Conservation (phyloP, 2,329 filamentous ascomycete species). For the Arthrobotrys sinensis region DNA sequence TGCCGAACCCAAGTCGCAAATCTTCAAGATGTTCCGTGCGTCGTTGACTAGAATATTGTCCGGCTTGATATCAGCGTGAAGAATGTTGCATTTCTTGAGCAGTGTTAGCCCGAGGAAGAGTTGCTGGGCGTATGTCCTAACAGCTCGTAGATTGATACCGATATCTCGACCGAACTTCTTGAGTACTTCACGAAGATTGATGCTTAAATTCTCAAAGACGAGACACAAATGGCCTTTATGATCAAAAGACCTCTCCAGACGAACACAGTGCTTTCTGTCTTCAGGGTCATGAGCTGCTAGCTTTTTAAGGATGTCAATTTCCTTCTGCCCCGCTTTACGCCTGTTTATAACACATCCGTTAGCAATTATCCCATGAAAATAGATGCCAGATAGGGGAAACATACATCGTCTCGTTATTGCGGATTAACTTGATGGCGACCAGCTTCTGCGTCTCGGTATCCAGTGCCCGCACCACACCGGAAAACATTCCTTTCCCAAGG, state of each 20-base stretch:
- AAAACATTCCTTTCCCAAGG: slow-evolving; percentile 95
- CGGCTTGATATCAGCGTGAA: slow-evolving; percentile 96
- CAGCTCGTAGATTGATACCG: slow-evolving; percentile 89
- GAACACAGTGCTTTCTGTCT: slow-evolving; percentile 91
- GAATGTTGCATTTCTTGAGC: slow-evolving; percentile 90
- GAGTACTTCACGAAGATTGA: slow-evolving; percentile 92
- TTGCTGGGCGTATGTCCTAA: slow-evolving; percentile 90
- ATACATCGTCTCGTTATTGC: slow-evolving; percentile 91
- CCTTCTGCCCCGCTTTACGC: slow-evolving; percentile 90
- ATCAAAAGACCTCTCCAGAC: slow-evolving; percentile 88
- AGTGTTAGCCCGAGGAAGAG: slow-evolving; percentile 92
- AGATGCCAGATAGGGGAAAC: slow-evolving; percentile 17
- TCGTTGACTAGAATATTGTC: slow-evolving; percentile 97
- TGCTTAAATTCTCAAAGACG: slow-evolving; percentile 91
- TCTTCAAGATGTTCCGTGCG: slow-evolving; percentile 85
- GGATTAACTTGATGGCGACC: slow-evolving; percentile 98
- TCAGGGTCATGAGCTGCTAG: slow-evolving; percentile 88
- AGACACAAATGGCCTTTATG: slow-evolving; percentile 96
- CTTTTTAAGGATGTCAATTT: slow-evolving; percentile 92
- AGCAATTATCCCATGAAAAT: slow-evolving; percentile 59
- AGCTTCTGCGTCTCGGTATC: slow-evolving; percentile 81
- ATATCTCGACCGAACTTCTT: slow-evolving; percentile 97
- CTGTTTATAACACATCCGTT: slow-evolving; percentile 65
- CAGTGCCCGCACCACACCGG: slow-evolving; percentile 89
- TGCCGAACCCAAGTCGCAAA: slow-evolving; percentile 97